phyloP scores from a whole-genome alignment of 176 grass and related monocot species.

The Coix lacrymajobi region DNA sequence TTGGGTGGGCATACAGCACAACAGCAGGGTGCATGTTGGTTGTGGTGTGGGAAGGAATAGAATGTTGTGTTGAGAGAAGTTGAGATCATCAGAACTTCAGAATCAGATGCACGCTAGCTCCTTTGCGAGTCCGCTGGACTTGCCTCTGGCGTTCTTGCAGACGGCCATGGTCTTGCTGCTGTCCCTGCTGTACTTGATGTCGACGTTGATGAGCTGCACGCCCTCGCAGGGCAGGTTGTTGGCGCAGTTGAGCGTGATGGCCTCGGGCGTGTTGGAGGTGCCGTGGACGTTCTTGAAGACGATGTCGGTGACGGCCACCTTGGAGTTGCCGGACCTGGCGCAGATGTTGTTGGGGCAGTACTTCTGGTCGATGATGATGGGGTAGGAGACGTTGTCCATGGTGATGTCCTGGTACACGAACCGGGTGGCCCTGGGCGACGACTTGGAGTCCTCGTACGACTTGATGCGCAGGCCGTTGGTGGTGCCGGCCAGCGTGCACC shows the following conservation, averaged over 20 bases:
- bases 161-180: constrained; percentile 34
- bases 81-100: too few relatives aligned
- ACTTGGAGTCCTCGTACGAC: constrained; percentile 61
- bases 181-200: constrained; percentile 26
- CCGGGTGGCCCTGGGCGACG: constrained; percentile 15
- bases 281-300: constrained; percentile 60
- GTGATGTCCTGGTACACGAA: constrained; percentile 55
- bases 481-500: constrained; percentile 41
- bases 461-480: constrained; percentile 74
- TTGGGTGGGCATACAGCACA: too few relatives aligned
- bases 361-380: constrained; percentile 85
- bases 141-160: constrained; percentile 37
- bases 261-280: constrained; percentile 45
- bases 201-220: constrained; percentile 52
- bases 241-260: constrained; percentile 53
- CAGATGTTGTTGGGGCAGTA: constrained; percentile 72
- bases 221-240: constrained; percentile 49
- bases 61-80: too few relatives aligned
- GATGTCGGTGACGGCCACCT: constrained; percentile 40
- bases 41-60: too few relatives aligned
- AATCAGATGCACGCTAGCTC: constrained; percentile 36
- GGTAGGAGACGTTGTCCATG: constrained; percentile 62
- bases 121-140: constrained; percentile 13
- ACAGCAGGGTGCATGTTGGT: too few relatives aligned
- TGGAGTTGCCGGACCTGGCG: constrained; percentile 24